Base-by-base conservation (phyloP, 2,329 filamentous ascomycete genomes). In the Trichophyton mentagrophytes region DNA sequence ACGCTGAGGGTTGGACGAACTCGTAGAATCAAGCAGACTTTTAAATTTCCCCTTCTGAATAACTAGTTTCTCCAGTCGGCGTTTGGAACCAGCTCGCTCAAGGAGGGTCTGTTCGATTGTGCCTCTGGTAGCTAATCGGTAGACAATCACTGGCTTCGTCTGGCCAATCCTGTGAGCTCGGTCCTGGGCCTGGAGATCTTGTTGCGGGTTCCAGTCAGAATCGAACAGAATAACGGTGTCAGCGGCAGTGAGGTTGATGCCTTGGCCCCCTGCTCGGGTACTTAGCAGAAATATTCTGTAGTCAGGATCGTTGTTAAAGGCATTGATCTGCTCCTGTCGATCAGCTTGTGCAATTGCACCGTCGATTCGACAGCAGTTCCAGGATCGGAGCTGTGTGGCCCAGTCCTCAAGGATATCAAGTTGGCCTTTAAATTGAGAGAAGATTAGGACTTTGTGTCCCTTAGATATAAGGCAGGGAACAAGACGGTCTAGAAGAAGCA, bases 141-240 rank as follows among this genome's bases (percentile, higher is more conserved):
- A 99, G 0, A 99, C 87, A 20, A 99, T 84, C 0, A 99, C 93
- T 0, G 93, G 93, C 1, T 86, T 82, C 0, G 86, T 96, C 72
- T 99, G 93, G 0, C 93, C 93, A 64, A 99, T 97, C 11, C 93
- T 85, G 70, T 99, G 93, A 0, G 89, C 90, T 3, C 93, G 89
- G 69, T 99, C 93, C 73, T 97, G 93, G 0, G 93, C 93, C 70
- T 99, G 93, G 0, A 99, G 79, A 72, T 99, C 93, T 70, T 96
- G 92, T 71, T 99, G 93, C 0, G 93, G 93, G 67, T 99, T 99
- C 85, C 92, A 96, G 80, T 76, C 74, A 0, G 93, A 97, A 72
- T 99, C 95, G 68, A 97, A 99, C 51, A 99, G 87, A 67, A 99
- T 86, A 65, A 99, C 93, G 0, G 93, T 99, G 69, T 99, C 95